phyloP scores from a whole-genome alignment of 495 filamentous ascomycete genomes.

The Tetracladium marchalianum region DNA sequence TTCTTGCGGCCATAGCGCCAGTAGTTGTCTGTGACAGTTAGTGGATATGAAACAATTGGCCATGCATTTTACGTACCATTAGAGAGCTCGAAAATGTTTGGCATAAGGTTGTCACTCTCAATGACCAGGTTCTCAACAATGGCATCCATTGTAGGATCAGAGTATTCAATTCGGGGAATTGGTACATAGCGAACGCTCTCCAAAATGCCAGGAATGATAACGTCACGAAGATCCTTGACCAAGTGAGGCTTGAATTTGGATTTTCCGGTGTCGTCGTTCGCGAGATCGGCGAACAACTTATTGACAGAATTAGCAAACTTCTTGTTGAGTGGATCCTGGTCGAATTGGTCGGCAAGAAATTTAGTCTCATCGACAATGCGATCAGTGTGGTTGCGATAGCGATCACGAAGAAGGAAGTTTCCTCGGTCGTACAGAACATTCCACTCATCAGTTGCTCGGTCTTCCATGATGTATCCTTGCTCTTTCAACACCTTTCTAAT shows the following conservation, averaged over 20 bases:
- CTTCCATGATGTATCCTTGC: constrained; percentile 84
- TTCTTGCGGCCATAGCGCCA: constrained; percentile 90
- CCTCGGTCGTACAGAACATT: constrained; percentile 77
- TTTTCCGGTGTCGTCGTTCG: constrained; percentile 76
- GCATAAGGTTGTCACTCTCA: constrained; percentile 95
- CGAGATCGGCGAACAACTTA: constrained; percentile 82
- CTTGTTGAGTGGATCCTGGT: constrained; percentile 77
- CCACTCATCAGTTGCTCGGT: constrained; percentile 74
- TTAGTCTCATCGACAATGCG: constrained; percentile 82
- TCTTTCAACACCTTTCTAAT: constrained; percentile 78
- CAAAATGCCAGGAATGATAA: constrained; percentile 78
- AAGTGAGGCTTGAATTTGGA: constrained; percentile 85
- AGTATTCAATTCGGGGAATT: constrained; percentile 88
- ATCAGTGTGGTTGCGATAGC: constrained; percentile 81
- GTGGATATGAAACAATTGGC: neutral
- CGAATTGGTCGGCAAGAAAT: constrained; percentile 83
- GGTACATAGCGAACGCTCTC: constrained; percentile 88
- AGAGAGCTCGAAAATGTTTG: constrained; percentile 83
- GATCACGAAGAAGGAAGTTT: constrained; percentile 77
- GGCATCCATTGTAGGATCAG: constrained; percentile 74
- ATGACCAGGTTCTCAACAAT: constrained; percentile 90
- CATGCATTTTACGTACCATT: constrained; percentile 10
- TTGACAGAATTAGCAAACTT: constrained; percentile 63
- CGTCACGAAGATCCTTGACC: constrained; percentile 74
- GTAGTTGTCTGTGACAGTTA: constrained; percentile 67